Base-by-base conservation (phyloP, 345 rosid genomes). In the Adansonia digitata region DNA sequence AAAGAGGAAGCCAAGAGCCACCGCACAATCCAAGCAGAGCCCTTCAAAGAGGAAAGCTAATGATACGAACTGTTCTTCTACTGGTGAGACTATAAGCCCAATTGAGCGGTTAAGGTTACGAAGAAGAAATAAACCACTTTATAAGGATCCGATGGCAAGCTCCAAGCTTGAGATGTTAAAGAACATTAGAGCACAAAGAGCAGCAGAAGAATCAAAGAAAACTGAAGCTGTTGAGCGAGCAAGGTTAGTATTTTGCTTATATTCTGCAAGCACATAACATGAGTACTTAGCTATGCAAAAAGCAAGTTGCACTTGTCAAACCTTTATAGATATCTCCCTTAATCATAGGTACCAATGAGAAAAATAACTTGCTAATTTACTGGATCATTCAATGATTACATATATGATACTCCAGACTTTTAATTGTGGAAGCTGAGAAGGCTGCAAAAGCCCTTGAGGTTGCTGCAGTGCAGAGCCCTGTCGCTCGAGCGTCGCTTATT, bases 361-460 rank as follows among this genome's bases (percentile, higher is more conserved):
- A 51, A 53, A 53, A 72, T 39, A 29, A 31, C 8, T 48, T 63
- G 76, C 71, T 69, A 20, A 22, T 52, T 55, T 13, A 10, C 51
- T 20, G 5, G 18, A 39, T 27, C 27, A 46, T 51, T 62, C 64
- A 17, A 43, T 78, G 56, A 61, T 82, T 42, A 40, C 51, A 49
- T 31, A 0, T 64, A 37, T 53, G 60, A 75, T 17, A 49, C 67
- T 78, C 70, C 88, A 92, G 98, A 90, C 83, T 86, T 74, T 73
- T 94, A 85, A 91, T 94, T 45, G 89, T 86, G 9, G 95, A 94
- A 87, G 98, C 98, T 55, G 92, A 94, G 87, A 91, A 84, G 77
- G 98, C 98, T 69, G 97, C 94, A 9, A 82, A 82, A 53, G 93
- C 89, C 45, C 92, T 94, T 39, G 98, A 92, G 88, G 77, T 82